phyloP scores from a whole-genome alignment of 495 filamentous ascomycete genomes.

The Penicillium canescens region DNA sequence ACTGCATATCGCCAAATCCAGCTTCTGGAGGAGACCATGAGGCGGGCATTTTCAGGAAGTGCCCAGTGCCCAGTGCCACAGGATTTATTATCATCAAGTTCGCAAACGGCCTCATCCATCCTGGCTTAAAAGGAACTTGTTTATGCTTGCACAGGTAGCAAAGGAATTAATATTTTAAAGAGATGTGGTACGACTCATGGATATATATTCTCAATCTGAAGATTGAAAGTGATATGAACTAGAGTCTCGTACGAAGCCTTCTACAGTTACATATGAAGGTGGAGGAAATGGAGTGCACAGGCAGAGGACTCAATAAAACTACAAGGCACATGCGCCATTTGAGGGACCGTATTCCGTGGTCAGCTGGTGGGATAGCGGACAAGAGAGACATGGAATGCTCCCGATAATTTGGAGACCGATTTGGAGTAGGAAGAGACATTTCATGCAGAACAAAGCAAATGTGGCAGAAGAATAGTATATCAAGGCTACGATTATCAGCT shows the following conservation, averaged over 20 bases:
- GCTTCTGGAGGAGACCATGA: not conserved
- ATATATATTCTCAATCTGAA: not conserved
- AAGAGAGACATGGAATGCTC: not conserved
- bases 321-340: not conserved
- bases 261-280: not conserved
- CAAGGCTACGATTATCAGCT: no score
- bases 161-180: not conserved
- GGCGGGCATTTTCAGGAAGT: not conserved
- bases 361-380: not conserved
- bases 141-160: not conserved
- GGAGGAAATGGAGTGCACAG: not conserved
- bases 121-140: not conserved
- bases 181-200: constrained; percentile 1
- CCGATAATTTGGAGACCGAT: not conserved
- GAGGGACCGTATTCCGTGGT: not conserved
- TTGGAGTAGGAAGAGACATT: not conserved
- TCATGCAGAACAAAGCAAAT: no score
- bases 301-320: not conserved
- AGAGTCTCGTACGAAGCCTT: not conserved
- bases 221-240: not conserved
- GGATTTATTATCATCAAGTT: not conserved
- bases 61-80: not conserved
- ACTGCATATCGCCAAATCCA: not conserved
- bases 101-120: not conserved
- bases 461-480: no score